phyloP scores from a whole-genome alignment of 2,329 filamentous ascomycete genomes.

The Colletotrichum gigasporum region DNA sequence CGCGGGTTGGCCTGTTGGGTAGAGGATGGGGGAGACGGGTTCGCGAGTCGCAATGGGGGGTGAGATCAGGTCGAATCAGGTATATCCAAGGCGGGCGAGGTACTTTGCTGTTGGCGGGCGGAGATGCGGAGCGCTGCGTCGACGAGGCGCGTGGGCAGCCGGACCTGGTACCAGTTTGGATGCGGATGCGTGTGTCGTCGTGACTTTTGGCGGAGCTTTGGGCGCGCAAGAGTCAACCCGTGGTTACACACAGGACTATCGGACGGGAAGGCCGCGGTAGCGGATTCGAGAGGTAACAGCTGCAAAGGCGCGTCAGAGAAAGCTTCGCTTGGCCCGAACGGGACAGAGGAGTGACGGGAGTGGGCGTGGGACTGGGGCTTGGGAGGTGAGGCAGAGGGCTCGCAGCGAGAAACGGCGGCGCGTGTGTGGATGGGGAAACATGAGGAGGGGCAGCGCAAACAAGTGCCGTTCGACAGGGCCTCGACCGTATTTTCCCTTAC shows the following conservation, averaged over 20 bases:
- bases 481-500: conserved; percentile 20
- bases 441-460: conserved; percentile 12
- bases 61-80: conserved; percentile 29
- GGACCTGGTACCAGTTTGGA: conserved; percentile 20
- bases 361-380: conserved; percentile 12
- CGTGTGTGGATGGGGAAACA: conserved; percentile 19
- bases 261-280: conserved; percentile 30
- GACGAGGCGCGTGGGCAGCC: conserved; percentile 20
- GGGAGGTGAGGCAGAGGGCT: conserved; percentile 18
- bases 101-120: conserved; percentile 18
- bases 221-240: conserved; percentile 19
- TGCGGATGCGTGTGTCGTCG: conserved; percentile 10
- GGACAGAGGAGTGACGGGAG: conserved; percentile 18
- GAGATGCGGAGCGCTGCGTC: conserved; percentile 29
- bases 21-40: conserved; percentile 1
- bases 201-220: conserved; percentile 25
- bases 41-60: conserved; percentile 20
- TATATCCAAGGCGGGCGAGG: conserved; percentile 8
- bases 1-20: conserved; percentile 19
- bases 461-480: conserved; percentile 28
- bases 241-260: conserved; percentile 33
- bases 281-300: conserved; percentile 33
- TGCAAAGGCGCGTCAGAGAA: conserved; percentile 51
- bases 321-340: conserved; percentile 32
- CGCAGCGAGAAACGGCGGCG: conserved; percentile 22